Evolutionary conservation across 345 rosid genomes (phyloP).

Genomic region (Ceriops decandra): DNA sequence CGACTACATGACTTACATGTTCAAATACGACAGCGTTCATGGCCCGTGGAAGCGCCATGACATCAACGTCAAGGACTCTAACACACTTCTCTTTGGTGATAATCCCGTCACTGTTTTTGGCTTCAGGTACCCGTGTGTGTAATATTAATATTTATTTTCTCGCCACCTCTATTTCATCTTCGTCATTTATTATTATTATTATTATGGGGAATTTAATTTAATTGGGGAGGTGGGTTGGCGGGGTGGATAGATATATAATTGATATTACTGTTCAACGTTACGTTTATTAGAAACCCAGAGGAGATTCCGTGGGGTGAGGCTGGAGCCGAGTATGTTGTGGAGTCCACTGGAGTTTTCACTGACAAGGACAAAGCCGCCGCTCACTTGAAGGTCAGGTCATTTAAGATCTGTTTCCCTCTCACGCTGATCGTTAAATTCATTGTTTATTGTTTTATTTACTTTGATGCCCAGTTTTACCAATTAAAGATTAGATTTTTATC

Average conservation of each 20-base stretch:
- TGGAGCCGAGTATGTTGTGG: conserved; percentile 60
- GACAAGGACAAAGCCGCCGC: conserved; percentile 56
- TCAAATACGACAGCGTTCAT: conserved; percentile 64
- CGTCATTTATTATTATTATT: too few species aligned
- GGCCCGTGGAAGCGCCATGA: conserved; percentile 67
- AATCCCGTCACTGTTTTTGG: conserved; percentile 56
- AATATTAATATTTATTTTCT: not conserved
- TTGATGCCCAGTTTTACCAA: too few species aligned
- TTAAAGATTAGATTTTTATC: not conserved
- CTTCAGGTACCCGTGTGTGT: conserved; percentile 25
- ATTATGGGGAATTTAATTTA: not conserved
- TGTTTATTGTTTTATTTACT: too few species aligned
- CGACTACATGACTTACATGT: conserved; percentile 67
- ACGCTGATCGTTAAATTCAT: too few species aligned
- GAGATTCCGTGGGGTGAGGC: conserved; percentile 66
- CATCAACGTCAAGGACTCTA: conserved; percentile 49
- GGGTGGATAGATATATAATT: too few species aligned
- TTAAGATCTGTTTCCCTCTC: too few species aligned
- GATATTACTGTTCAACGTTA: not conserved
- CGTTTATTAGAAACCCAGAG: conserved; percentile 48
- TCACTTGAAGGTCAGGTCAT: conserved; percentile 49
- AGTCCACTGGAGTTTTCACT: conserved; percentile 46
- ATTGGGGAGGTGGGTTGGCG: not conserved
- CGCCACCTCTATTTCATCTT: not conserved
- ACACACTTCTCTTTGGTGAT: conserved; percentile 61